Evolutionary conservation across 352 stramenopile genomes (phyloP).

Genomic region (Phytophthora pinifolia): DNA sequence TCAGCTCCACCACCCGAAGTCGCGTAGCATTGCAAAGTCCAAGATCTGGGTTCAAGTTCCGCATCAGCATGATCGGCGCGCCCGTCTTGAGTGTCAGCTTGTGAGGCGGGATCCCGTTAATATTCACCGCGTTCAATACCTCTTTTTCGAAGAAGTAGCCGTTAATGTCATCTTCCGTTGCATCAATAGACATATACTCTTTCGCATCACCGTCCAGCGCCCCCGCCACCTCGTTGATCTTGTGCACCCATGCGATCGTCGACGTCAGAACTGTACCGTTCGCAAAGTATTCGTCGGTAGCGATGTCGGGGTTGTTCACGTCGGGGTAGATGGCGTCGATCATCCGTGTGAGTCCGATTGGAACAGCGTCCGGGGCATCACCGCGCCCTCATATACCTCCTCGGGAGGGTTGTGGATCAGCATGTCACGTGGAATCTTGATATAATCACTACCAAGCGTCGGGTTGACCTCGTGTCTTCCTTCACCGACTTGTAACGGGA

Average conservation of each 20-base stretch:
- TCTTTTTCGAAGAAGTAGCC: too few species aligned
- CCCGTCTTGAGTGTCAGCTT: constrained; percentile 26
- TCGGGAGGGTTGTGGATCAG: constrained; percentile 1
- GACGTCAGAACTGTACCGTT: background rate
- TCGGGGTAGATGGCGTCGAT: too few species aligned
- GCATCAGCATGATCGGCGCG: constrained; percentile 34
- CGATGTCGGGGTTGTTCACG: too few species aligned
- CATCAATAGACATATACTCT: too few species aligned
- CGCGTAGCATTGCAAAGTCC: constrained; percentile 31
- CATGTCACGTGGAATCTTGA: constrained; percentile 1
- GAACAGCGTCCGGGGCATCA: too few species aligned
- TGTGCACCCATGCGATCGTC: background rate
- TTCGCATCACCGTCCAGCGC: background rate
- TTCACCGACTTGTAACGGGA: constrained; percentile 1
- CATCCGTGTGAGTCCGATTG: too few species aligned
- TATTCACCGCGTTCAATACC: too few species aligned
- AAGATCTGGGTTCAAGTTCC: constrained; percentile 27
- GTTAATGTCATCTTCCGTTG: too few species aligned
- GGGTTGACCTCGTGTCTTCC: constrained; percentile 1
- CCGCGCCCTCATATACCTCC: background rate
- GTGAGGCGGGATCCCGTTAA: constrained; percentile 26
- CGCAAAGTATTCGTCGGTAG: background rate
- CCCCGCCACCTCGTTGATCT: background rate
- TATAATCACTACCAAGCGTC: background rate
- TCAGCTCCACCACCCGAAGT: constrained; percentile 31